Conservation (phyloP, 192 early-diverging fungal genomes). For the Nowakowskiella sp. region DNA sequence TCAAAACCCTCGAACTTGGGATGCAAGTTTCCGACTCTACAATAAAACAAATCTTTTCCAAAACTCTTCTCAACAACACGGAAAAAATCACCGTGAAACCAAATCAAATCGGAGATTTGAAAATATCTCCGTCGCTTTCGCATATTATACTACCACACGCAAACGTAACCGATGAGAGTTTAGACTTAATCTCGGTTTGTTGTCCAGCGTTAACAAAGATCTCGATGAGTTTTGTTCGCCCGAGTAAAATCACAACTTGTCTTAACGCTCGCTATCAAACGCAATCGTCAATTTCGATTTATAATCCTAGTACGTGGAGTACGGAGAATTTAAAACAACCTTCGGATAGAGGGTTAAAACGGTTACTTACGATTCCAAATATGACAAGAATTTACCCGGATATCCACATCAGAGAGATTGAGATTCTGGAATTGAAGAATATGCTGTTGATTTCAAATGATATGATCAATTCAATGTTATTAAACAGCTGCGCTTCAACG, state of each 20-base stretch:
- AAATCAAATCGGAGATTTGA: conserved; percentile 7
- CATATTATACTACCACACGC: neutral
- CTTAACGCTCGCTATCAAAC: too few relatives aligned
- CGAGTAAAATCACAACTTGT: conserved; percentile 3
- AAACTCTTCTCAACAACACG: neutral
- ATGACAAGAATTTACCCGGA: too few relatives aligned
- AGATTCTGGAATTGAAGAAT: too few relatives aligned
- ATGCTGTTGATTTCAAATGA: too few relatives aligned
- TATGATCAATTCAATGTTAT: too few relatives aligned
- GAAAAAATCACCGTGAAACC: neutral
- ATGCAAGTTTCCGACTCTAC: conserved; percentile 5
- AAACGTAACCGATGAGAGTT: neutral
- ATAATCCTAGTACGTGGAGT: too few relatives aligned
- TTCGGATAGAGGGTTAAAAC: too few relatives aligned
- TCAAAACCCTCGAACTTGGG: conserved; percentile 2
- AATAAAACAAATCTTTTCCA: neutral
- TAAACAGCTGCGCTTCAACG: too few relatives aligned
- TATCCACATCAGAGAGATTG: too few relatives aligned
- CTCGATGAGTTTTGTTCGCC: conserved; percentile 1
- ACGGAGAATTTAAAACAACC: too few relatives aligned
- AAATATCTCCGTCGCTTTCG: neutral
- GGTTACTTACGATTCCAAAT: too few relatives aligned
- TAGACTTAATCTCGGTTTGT: neutral
- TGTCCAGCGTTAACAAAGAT: neutral
- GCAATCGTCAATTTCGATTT: too few relatives aligned